These are phyloP conservation scores for Colletotrichum liriopes DNA, from an alignment of 2,329 filamentous ascomycete genomes.

Conservation along the genomic window DNA sequence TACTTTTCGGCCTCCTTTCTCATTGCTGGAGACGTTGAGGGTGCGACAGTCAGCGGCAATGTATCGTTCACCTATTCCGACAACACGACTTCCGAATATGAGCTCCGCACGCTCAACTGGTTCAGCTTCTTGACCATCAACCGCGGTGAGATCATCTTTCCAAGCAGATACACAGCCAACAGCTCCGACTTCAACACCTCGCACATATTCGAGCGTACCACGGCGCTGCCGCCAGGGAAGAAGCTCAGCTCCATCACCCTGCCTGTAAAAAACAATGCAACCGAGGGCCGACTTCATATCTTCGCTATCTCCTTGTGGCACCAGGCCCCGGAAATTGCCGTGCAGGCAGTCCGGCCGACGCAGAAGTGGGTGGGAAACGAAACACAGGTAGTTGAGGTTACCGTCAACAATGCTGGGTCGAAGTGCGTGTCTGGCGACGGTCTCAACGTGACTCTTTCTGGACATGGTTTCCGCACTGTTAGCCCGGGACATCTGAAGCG, in stretches of 20 bases:
- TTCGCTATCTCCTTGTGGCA: conserved; percentile 59
- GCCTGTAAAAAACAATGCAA: conserved; percentile 55
- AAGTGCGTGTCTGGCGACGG: conserved; percentile 53
- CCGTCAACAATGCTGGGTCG: conserved; percentile 55
- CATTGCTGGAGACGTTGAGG: conserved; percentile 58
- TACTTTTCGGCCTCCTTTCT: conserved; percentile 62
- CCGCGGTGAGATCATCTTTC: conserved; percentile 62
- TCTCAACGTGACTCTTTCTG: conserved; percentile 50
- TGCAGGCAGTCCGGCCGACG: conserved; percentile 60
- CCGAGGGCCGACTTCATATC: conserved; percentile 57
- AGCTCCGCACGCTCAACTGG: conserved; percentile 62
- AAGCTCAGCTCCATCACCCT: conserved; percentile 57
- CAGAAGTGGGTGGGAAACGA: conserved; percentile 57
- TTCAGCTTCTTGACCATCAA: conserved; percentile 62
- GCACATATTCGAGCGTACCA: conserved; percentile 63
- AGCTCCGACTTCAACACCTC: conserved; percentile 60
- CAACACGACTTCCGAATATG: conserved; percentile 55
- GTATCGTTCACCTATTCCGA: conserved; percentile 61
- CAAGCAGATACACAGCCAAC: conserved; percentile 57
- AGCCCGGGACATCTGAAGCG: conserved; percentile 57
- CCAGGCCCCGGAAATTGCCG: conserved; percentile 45
- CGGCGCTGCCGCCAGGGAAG: conserved; percentile 55
- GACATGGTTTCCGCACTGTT: conserved; percentile 59
- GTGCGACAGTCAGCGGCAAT: conserved; percentile 56
- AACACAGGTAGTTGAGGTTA: conserved; percentile 59